Percentiles rank a stretch among this genome's conserved stretches.
Evolutionary conservation across 495 filamentous ascomycete genomes (phyloP).

Genomic region (Neurospora tetraspora): DNA sequence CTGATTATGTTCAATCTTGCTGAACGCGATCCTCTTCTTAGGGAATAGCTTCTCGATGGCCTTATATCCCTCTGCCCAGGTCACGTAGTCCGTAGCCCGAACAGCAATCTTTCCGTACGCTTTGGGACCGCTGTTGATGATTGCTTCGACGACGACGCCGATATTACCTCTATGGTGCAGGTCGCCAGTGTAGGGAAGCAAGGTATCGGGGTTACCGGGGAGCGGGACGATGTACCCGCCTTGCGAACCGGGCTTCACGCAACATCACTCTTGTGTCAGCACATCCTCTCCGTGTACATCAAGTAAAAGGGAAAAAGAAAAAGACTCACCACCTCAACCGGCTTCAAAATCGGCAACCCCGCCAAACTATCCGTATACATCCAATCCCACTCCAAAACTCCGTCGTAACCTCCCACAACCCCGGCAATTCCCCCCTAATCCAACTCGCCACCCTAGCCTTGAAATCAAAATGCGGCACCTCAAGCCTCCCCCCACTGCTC

Average conservation of each 20-base stretch:
- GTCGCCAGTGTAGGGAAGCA: constrained; percentile 1
- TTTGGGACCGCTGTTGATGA: constrained; percentile 1
- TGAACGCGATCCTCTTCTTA: background rate
- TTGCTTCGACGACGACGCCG: background rate
- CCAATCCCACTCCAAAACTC: constrained; percentile 5
- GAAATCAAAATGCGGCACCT: constrained; percentile 8
- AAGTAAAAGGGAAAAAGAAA: too few relatives aligned
- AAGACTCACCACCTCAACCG: background rate
- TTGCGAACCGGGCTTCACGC: background rate
- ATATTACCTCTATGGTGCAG: background rate
- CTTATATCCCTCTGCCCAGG: background rate
- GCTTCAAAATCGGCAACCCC: background rate
- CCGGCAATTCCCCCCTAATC: background rate
- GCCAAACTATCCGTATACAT: constrained; percentile 6
- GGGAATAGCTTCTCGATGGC: background rate
- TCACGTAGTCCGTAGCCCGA: constrained; percentile 1
- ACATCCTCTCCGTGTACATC: too few relatives aligned
- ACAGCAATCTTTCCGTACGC: constrained; percentile 1
- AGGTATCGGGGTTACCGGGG: background rate
- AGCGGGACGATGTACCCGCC: background rate
- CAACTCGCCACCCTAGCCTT: constrained; percentile 3
- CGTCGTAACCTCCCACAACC: constrained; percentile 6
- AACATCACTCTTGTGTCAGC: too few relatives aligned
- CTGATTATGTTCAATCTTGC: background rate
- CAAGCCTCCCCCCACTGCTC: background rate